Base-by-base conservation (phyloP, 2,329 filamentous ascomycete genomes). In the Aspergillus niger region DNA sequence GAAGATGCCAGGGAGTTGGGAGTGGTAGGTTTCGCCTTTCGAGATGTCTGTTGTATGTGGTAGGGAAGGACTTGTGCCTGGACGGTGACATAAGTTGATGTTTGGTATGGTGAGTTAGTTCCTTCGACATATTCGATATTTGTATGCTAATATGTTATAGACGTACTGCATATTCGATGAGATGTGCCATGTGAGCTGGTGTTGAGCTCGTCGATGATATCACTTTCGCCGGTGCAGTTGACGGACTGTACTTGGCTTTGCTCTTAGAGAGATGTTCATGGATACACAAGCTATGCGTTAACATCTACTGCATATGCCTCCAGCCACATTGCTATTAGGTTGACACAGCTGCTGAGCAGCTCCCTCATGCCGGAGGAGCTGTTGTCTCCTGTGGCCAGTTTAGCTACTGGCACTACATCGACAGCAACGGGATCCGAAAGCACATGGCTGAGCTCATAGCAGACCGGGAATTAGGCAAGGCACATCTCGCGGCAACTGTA, bases 341-440 rank as follows among this genome's bases (percentile, higher is more conserved):
- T 36, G 11, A 2, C 32, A 36, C 5, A 36, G 32, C 5, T 36
- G 1, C 5, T 2, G 4, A 36, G 5, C 4, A 36, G 5, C 32
- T 36, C 28, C 28, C 28, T 30, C 28, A 6, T 0, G 5, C 5
- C 4, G 32, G 32, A 13, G 11, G 32, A 15, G 11, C 32, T 13
- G 32, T 36, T 32, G 30, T 32, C 10, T 32, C 10, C 10, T 32
- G 10, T 32, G 30, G 30, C 30, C 8, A 32, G 10, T 4, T 32
- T 32, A 36, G 11, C 8, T 76, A 76, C 57, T 74, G 74, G 73
- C 62, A 69, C 26, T 77, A 70, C 55, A 59, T 77, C 43, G 70
- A 76, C 39, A 53, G 60, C 43, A 78, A 77, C 50, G 59, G 59
- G 11, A 72, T 78, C 36, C 66, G 68, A 13, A 63, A 69, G 7